These are phyloP conservation scores for Cutaneotrichosporon mucoides DNA, from an alignment of 1,284 basidiomycete genomes.

Conservation along the genomic window DNA sequence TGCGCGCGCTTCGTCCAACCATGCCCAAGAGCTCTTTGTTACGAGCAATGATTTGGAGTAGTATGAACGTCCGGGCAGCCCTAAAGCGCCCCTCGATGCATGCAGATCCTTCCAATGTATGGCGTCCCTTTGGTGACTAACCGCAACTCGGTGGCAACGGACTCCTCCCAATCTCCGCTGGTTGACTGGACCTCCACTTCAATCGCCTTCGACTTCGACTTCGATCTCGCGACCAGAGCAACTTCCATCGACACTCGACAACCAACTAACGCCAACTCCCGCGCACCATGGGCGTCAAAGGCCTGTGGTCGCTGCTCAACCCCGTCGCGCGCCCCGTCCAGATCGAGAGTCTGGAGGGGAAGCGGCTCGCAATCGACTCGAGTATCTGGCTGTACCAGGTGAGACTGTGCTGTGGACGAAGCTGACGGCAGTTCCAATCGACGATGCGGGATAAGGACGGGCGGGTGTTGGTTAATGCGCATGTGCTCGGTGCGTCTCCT, in stretches of 20 bases:
- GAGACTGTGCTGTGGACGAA: neutral
- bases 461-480: conserved; percentile 82
- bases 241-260: neutral
- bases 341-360: conserved; percentile 89
- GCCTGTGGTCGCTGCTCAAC: conserved; percentile 83
- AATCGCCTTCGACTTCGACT: neutral
- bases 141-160: neutral
- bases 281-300: conserved; percentile 81
- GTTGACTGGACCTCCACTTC: conserved; percentile 5
- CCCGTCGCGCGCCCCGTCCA: conserved; percentile 85
- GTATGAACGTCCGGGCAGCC: too few species aligned
- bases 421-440: conserved; percentile 73
- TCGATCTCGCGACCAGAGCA: neutral
- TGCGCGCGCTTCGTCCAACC: too few species aligned
- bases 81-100: too few species aligned
- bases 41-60: too few species aligned
- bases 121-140: too few species aligned
- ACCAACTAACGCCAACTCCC: neutral
- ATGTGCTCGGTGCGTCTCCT: conserved; percentile 70
- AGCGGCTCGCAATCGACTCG: conserved; percentile 91
- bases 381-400: conserved; percentile 93
- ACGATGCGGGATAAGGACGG: conserved; percentile 99
- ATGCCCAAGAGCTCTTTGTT: too few species aligned
- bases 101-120: too few species aligned
- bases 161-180: neutral